Evolutionary conservation across 1,284 basidiomycete species (phyloP), one percentile per base, ranked within the genome.

Genomic region (Sparassis latifolia): DNA sequence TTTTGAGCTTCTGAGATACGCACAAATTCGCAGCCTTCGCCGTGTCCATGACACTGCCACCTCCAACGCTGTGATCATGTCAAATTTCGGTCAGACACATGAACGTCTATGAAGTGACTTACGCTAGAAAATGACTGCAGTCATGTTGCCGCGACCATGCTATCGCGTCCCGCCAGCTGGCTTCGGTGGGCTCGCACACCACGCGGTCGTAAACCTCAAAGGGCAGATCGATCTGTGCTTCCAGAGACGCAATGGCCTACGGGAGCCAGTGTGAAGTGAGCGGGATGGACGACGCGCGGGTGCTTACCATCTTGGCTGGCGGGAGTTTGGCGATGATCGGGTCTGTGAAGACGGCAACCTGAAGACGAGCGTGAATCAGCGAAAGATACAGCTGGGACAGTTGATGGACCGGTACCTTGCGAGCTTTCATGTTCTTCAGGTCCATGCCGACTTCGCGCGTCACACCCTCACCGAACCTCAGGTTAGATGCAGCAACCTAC

Each of bases 281-380:
- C n/a, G 4, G 47, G 7, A 20, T 38, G 43, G 9, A 42, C 41
- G 28, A 42, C 12, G 6, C 35, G 12, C 7, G 35, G 12, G 10
- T 42, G 44, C 47, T 39, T 42, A 89, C 92, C 56, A 79, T 80
- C 64, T 88, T 81, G 81, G 95, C 91, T 4, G 94, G 89, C 45
- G 75, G 79, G 45, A 97, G 76, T 60, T 88, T 84, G 46, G 84
- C 83, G 35, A 98, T 78, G 52, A 89, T 91, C 12, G 84, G 79
- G 64, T 98, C 95, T 5, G 96, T 97, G 66, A 95, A 96, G 31
- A 98, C 90, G 33, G 84, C 96, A 57, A 98, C 90, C 84, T 97
- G 68, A 47, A 12, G 31, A 35, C 50, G 54, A 53, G 10, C 55
- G 55, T 37, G 42, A 6, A 29, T 49, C 59, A 27, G 56, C 9